Percentiles rank a stretch among this genome's conserved stretches.
These are phyloP conservation scores for Glycine soja DNA, from an alignment of 306 rosid species.

Conservation along the genomic window DNA sequence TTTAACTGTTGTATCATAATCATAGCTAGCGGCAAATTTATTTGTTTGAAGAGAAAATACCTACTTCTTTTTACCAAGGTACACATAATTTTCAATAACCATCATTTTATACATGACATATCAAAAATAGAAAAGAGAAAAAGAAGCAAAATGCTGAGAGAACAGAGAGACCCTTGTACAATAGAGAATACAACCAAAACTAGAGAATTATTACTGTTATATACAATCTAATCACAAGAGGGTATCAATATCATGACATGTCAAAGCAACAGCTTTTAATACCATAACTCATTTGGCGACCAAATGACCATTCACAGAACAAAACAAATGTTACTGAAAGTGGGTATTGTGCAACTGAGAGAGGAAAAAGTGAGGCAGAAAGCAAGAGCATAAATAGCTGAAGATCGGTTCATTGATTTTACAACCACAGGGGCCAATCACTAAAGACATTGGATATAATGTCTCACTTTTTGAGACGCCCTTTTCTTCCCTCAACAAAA, in stretches of 20 bases:
- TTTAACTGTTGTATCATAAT: conserved; percentile 58
- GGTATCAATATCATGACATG: conserved; percentile 45
- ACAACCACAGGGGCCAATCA: conserved; percentile 45
- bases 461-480: conserved; percentile 44
- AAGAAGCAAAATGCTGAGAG: background rate
- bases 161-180: conserved; percentile 27
- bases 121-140: conserved; percentile 46
- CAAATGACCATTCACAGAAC: conserved; percentile 48
- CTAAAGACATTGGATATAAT: conserved; percentile 47
- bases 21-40: conserved; percentile 37
- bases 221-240: conserved; percentile 47
- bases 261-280: conserved; percentile 43
- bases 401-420: conserved; percentile 55
- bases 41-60: background rate
- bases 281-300: conserved; percentile 44
- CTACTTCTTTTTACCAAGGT: background rate
- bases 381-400: conserved; percentile 45
- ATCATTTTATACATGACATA: conserved; percentile 42
- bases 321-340: conserved; percentile 60
- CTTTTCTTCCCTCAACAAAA: background rate
- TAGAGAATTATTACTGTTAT: conserved; percentile 49
- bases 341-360: conserved; percentile 44
- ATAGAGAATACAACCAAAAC: conserved; percentile 51
- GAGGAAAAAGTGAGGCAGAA: conserved; percentile 47
- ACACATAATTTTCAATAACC: conserved; percentile 25